Conservation (phyloP, 331 rosid species). For the Erythrophleum ivorense region DNA sequence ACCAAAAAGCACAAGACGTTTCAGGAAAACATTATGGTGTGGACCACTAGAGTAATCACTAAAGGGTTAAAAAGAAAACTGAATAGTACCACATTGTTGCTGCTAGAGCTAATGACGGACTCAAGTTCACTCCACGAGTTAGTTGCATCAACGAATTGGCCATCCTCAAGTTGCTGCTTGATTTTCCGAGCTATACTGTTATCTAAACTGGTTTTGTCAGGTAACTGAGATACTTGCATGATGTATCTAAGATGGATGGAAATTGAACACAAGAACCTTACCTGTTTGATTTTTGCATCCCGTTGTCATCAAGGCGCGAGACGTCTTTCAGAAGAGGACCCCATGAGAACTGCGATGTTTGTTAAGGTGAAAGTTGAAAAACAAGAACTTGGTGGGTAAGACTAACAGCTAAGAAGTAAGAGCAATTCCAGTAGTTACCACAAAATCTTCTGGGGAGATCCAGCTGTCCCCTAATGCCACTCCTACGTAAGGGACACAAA, state of each 20-base stretch:
- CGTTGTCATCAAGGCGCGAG: slow-evolving; percentile 75
- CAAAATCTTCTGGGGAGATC: slow-evolving; percentile 97
- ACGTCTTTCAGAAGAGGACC: slow-evolving; percentile 94
- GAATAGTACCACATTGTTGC: slow-evolving; percentile 59
- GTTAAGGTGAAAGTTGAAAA: slow-evolving; percentile 3
- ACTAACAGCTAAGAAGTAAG: not conserved
- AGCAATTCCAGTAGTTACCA: slow-evolving; percentile 45
- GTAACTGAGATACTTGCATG: not conserved
- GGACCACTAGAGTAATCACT: not conserved
- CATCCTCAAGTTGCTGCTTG: slow-evolving; percentile 61
- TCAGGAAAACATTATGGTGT: not conserved
- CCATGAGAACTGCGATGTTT: slow-evolving; percentile 74
- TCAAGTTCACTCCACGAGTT: slow-evolving; percentile 65
- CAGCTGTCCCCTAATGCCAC: slow-evolving; percentile 92
- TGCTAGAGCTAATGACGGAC: slow-evolving; percentile 34
- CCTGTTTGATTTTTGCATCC: slow-evolving; percentile 70
- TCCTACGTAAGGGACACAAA: slow-evolving; percentile 51
- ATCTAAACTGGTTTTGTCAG: slow-evolving; percentile 40
- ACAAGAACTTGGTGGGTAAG: not conserved
- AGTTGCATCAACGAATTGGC: slow-evolving; percentile 67
- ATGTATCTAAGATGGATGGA: not conserved
- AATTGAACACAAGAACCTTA: slow-evolving; percentile 7
- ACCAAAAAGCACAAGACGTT: not conserved
- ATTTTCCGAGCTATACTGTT: slow-evolving; percentile 75
- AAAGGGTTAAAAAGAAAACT: not conserved